A percentile compares a stretch with the other conserved stretches of the same genome.
phyloP scores from a whole-genome alignment of 2,329 filamentous ascomycete species.

The Biscogniauxia sp. region DNA sequence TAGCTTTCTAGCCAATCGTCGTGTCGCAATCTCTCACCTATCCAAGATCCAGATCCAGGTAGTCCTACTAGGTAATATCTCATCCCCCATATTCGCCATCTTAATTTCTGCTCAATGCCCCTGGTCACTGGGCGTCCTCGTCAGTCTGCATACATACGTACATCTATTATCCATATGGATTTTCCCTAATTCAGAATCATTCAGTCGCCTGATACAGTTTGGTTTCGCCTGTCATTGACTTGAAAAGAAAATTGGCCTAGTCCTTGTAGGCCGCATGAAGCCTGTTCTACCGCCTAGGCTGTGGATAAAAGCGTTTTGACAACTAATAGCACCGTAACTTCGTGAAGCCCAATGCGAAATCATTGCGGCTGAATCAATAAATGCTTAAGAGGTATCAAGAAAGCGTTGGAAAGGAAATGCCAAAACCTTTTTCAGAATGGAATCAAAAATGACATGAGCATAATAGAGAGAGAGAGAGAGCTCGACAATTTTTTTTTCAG shows the following conservation, averaged over 20 bases:
- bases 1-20: neutral
- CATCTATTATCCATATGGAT: conserved; percentile 3
- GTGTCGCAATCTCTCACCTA: neutral
- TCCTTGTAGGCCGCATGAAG: conserved; percentile 17
- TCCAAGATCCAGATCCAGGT: neutral
- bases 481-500: conserved; percentile 13
- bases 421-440: conserved; percentile 29
- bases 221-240: conserved; percentile 7
- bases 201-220: neutral
- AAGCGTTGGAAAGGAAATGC: conserved; percentile 30
- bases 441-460: conserved; percentile 22
- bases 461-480: conserved; percentile 7
- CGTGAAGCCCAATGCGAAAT: conserved; percentile 28
- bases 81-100: conserved; percentile 14
- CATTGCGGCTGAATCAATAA: conserved; percentile 29
- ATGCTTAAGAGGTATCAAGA: conserved; percentile 35
- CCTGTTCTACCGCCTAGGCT: conserved; percentile 17
- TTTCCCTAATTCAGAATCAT: neutral
- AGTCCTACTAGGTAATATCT: conserved; percentile 1
- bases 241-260: conserved; percentile 9
- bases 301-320: conserved; percentile 5
- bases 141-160: conserved; percentile 10
- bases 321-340: conserved; percentile 23
- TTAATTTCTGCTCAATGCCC: neutral
- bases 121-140: neutral